Conservation (phyloP, 78 protist genomes). For the Bigelowiella natans region DNA sequence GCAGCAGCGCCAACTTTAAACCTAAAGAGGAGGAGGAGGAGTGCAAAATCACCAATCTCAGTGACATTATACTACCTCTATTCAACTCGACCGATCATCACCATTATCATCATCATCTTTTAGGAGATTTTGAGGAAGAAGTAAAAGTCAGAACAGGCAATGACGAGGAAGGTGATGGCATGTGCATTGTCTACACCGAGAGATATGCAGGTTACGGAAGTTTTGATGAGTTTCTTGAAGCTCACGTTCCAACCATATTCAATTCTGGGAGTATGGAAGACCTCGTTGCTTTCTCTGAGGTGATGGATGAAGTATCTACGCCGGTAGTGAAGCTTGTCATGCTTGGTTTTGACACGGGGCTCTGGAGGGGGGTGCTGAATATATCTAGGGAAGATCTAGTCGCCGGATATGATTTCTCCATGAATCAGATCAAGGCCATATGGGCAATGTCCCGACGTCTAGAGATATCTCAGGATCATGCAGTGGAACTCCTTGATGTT, state of each 20-base stretch:
- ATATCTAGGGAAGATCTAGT: background rate
- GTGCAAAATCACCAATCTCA: too few species aligned
- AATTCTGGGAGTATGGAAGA: background rate
- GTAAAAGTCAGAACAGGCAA: too few species aligned
- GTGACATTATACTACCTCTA: too few species aligned
- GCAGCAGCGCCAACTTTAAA: too few species aligned
- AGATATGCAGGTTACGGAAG: background rate
- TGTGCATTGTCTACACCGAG: background rate
- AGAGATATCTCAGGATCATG: background rate
- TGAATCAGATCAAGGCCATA: background rate
- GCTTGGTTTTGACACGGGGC: background rate
- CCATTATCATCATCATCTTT: too few species aligned
- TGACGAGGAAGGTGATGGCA: too few species aligned
- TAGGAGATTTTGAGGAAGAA: too few species aligned
- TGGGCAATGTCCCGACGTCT: background rate
- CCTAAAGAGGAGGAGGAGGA: too few species aligned
- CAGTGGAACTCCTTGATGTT: background rate
- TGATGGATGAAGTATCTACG: background rate
- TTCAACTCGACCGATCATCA: too few species aligned
- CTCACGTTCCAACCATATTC: background rate
- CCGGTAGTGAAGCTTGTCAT: background rate
- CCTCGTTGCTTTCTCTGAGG: background rate
- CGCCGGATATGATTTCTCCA: background rate
- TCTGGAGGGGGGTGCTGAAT: background rate
- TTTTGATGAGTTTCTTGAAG: background rate